Base-by-base conservation (phyloP, 345 rosid genomes). In the Brassica juncea region DNA sequence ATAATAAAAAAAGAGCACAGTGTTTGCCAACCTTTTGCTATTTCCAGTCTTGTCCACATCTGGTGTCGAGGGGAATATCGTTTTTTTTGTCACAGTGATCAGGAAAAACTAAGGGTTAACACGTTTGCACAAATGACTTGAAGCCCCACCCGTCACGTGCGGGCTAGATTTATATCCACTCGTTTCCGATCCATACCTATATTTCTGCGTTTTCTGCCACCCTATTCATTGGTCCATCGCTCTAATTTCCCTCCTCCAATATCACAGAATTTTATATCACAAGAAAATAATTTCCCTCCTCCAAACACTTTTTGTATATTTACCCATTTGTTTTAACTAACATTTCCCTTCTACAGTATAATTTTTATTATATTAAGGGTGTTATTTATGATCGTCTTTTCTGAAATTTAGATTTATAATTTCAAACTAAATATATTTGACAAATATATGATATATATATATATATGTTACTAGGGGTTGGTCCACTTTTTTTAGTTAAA, bases 61-160 rank as follows among this genome's bases (percentile, higher is more conserved):
- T 78, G 72, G 67, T 39, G 52, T 65, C 6, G 58, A 71, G 54
- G 21, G 61, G 35, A 55, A 72, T 77, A 66, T 71, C 57, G n/a
- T 47, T 52, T 71, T 34, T 69, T 31, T 16, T 4, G 11, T 15
- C 4, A 16, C 12, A 52, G 71, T 71, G 76, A 71, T 65, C 60
- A 28, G 54, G 61, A 39, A 71, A 47, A 19, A 39, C 32, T 10
- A n/a, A 63, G 60, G 1, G 44, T 19, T 64, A 63, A 37, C 71
- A 78, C 81, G 81, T 77, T 65, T 6, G 71, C 71, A 57, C 81
- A 39, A 31, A 77, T 79, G 77, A 52, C 15, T 37, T 52, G 67
- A 28, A 65, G 60, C 39, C 61, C 55, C 82, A 72, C 72, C 77
- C 68, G 69, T 79, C 77, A 66, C 82, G 77, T 72, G 82, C 77